These are phyloP conservation scores for Aspergillus indologenus DNA, from an alignment of 495 filamentous ascomycete genomes.

Conservation along the genomic window DNA sequence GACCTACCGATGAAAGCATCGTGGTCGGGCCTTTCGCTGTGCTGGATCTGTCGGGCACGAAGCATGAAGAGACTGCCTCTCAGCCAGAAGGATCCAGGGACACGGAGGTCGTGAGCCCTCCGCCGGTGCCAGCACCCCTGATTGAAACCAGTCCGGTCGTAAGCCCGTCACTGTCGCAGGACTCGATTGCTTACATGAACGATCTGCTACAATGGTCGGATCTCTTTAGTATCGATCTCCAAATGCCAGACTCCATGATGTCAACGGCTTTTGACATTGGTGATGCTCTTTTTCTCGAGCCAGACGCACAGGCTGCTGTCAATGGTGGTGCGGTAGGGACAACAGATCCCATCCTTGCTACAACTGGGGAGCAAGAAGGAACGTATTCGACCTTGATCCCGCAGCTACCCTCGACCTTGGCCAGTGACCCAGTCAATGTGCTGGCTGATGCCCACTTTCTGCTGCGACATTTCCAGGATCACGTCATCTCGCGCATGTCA, in stretches of 20 bases:
- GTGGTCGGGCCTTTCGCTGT: conserved; percentile 35
- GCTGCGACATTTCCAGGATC: conserved; percentile 33
- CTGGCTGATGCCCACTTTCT: conserved; percentile 27
- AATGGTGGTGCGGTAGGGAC: neutral
- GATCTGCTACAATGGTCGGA: conserved; percentile 38
- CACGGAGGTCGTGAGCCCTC: neutral
- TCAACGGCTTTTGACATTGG: conserved; percentile 18
- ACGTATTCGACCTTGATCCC: neutral
- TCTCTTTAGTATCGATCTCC: conserved; percentile 29
- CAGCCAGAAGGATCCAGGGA: neutral
- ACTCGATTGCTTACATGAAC: conserved; percentile 30
- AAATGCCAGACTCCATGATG: conserved; percentile 17
- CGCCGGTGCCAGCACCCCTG: neutral
- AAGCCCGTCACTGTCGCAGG: conserved; percentile 14
- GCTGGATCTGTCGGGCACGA: conserved; percentile 21
- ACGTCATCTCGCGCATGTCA: conserved; percentile 32
- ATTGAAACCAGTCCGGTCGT: neutral
- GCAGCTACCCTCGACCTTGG: neutral
- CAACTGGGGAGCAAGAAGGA: neutral
- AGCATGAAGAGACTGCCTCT: neutral
- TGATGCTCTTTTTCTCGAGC: neutral
- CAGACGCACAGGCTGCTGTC: neutral
- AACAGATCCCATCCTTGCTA: neutral
- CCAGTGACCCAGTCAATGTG: conserved; percentile 8
- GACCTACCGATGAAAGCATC: conserved; percentile 21